Evolutionary conservation across 805 yeast genomes (phyloP).

Genomic region (Hanseniaspora thailandica): DNA sequence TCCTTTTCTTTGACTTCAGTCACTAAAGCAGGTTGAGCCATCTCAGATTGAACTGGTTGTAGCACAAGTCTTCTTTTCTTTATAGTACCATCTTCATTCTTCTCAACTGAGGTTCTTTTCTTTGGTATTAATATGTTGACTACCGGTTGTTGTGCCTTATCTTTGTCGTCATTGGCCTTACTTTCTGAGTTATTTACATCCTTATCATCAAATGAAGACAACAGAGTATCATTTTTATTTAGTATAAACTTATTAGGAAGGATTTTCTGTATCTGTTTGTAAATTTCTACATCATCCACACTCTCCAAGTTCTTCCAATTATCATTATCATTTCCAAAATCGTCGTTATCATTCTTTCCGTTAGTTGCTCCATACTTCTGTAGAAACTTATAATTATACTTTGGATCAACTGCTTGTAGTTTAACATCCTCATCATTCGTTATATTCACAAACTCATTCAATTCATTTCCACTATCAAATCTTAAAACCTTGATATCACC

Average conservation of each 20-base stretch:
- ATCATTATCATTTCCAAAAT: conserved; percentile 5
- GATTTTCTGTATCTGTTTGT: neutral
- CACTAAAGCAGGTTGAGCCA: too few species aligned
- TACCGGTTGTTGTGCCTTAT: conserved; percentile 14
- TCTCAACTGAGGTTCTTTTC: conserved; percentile 24
- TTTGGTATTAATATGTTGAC: conserved; percentile 25
- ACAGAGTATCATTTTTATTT: neutral
- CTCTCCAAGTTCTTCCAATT: conserved; percentile 26
- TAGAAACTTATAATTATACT: conserved; percentile 1
- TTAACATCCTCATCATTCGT: conserved; percentile 3
- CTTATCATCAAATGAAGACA: conserved; percentile 15
- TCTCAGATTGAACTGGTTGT: conserved; percentile 37
- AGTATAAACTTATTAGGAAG: neutral
- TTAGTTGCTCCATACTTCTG: neutral
- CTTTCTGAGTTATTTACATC: conserved; percentile 22
- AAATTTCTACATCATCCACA: conserved; percentile 5
- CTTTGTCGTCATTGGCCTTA: conserved; percentile 17
- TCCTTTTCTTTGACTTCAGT: neutral
- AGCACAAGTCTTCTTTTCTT: conserved; percentile 68
- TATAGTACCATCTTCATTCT: conserved; percentile 53
- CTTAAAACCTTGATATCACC: conserved; percentile 5
- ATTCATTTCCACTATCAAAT: neutral
- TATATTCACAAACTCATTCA: conserved; percentile 1
- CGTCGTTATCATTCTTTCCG: neutral
- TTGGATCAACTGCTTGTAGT: conserved; percentile 3